Percentiles rank a stretch among this genome's conserved stretches.
phyloP scores from a whole-genome alignment of 2,329 filamentous ascomycete species.

The Aspergillus brunneoviolaceus region DNA sequence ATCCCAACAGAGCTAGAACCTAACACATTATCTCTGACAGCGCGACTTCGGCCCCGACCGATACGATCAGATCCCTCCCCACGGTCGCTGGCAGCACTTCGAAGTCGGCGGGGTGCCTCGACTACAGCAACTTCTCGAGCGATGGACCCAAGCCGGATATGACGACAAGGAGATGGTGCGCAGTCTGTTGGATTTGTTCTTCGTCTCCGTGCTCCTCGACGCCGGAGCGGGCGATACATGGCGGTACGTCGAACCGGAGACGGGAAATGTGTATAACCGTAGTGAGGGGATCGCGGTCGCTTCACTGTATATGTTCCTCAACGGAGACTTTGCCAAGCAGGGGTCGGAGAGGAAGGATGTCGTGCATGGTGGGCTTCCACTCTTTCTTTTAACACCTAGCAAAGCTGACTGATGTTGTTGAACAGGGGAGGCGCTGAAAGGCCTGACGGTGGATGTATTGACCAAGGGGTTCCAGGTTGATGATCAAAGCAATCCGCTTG shows the following conservation, averaged over 20 bases:
- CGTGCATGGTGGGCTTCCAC: background rate
- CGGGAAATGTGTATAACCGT: slow-evolving; percentile 34
- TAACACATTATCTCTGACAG: slow-evolving; percentile 28
- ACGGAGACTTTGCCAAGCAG: slow-evolving; percentile 37
- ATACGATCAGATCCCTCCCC: slow-evolving; percentile 52
- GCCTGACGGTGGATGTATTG: slow-evolving; percentile 36
- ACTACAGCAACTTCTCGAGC: slow-evolving; percentile 45
- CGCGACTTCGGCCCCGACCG: slow-evolving; percentile 53
- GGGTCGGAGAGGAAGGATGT: slow-evolving; percentile 10
- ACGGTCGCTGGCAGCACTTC: slow-evolving; percentile 64
- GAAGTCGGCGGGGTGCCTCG: slow-evolving; percentile 56
- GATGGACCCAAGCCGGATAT: slow-evolving; percentile 46
- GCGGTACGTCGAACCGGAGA: slow-evolving; percentile 46
- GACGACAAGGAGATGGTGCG: slow-evolving; percentile 52
- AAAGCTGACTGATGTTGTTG: background rate
- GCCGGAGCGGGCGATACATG: slow-evolving; percentile 55
- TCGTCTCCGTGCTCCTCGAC: slow-evolving; percentile 60
- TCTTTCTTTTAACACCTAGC: background rate
- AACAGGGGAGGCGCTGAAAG: slow-evolving; percentile 16
- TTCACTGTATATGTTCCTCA: slow-evolving; percentile 51
- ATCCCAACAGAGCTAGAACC: background rate
- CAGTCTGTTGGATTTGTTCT: slow-evolving; percentile 60
- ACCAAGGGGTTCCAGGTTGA: slow-evolving; percentile 47
- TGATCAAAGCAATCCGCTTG: slow-evolving; percentile 43
- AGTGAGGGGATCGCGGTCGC: slow-evolving; percentile 56